Conservation (phyloP, 805 yeast species). For the Candida parachauliodes region DNA sequence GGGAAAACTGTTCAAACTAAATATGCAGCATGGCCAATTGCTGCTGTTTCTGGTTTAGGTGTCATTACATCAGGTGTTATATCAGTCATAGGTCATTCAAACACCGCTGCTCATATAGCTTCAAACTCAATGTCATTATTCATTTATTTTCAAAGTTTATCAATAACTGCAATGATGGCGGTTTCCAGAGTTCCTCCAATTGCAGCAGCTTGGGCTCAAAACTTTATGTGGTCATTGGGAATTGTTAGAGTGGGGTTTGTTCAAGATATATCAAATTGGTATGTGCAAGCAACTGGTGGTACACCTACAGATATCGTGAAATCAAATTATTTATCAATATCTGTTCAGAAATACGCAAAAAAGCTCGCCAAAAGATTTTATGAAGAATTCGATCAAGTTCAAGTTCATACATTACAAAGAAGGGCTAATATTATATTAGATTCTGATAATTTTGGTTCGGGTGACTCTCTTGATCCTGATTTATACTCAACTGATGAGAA, state of each 20-base stretch:
- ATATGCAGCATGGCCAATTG: conserved; percentile 94
- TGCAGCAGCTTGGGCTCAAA: conserved; percentile 97
- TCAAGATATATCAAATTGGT: conserved; percentile 88
- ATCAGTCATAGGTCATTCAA: conserved; percentile 82
- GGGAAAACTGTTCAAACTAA: conserved; percentile 92
- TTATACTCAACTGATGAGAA: conserved; percentile 74
- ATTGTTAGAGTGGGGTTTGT: conserved; percentile 72
- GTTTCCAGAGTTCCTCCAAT: conserved; percentile 91
- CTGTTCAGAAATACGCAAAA: conserved; percentile 64
- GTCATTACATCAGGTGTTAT: conserved; percentile 82
- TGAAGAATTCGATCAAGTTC: conserved; percentile 7
- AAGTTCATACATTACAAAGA: conserved; percentile 15
- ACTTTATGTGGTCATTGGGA: conserved; percentile 96
- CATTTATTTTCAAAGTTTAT: conserved; percentile 89
- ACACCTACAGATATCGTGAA: conserved; percentile 69
- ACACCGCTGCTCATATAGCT: conserved; percentile 96
- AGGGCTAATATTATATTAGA: conserved; percentile 35
- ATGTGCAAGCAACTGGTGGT: conserved; percentile 94
- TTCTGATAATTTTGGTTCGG: conserved; percentile 44
- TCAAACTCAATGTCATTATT: conserved; percentile 90
- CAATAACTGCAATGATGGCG: conserved; percentile 93
- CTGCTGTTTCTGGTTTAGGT: conserved; percentile 86
- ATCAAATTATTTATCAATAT: conserved; percentile 68
- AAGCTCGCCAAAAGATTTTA: conserved; percentile 20
- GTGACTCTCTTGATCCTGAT: conserved; percentile 38